Evolutionary conservation across 805 yeast genomes (phyloP), one percentile per base, ranked within the genome.

Genomic region (Priceomyces carsonii): DNA sequence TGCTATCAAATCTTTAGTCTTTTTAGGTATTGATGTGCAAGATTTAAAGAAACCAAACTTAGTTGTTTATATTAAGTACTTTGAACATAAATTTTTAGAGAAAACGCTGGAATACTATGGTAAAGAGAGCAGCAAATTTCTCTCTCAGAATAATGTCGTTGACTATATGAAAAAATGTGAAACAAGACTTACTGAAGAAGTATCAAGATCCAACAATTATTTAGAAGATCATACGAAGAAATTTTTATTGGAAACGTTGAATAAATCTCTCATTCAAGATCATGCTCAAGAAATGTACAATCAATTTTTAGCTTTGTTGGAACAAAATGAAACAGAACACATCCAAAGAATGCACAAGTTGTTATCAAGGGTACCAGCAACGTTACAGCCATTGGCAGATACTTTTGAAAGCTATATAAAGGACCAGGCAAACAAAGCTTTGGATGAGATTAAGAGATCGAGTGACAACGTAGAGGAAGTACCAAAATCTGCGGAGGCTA

Each of bases 91-190:
- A 25, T 93, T 88, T 56, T 70, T 93, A 45, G 79, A 75, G 16
- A 81, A 78, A 35, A 83, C 93, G 2, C 73, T 68, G 38, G 75
- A 71, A 22, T 87, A 80, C 55, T 88, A 86, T 61, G 65, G 69
- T 15, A 68, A 68, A 28, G 96, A 89, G 60, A 80, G 93, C 25
- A 63, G 66, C 12, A 71, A 70, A 27, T 89, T 80, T 55, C 68
- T 93, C 40, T 62, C 73, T 3, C 75, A 77, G 19, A 85, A 89
- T 58, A 84, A 88, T 45, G 91, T 91, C 32, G 91, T 90, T 16
- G 95, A 88, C 52, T 93, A 93, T 64, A 81, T 93, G 77, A 79
- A 76, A 42, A 86, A 83, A 57, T 95, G 96, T 25, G 89, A 85
- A 48, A 73, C 76, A 35, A 74, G 97, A 42, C 76, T 95, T 32